Evolutionary conservation across 2,329 filamentous ascomycete genomes (phyloP).

Genomic region (Didymella keratinophila): DNA sequence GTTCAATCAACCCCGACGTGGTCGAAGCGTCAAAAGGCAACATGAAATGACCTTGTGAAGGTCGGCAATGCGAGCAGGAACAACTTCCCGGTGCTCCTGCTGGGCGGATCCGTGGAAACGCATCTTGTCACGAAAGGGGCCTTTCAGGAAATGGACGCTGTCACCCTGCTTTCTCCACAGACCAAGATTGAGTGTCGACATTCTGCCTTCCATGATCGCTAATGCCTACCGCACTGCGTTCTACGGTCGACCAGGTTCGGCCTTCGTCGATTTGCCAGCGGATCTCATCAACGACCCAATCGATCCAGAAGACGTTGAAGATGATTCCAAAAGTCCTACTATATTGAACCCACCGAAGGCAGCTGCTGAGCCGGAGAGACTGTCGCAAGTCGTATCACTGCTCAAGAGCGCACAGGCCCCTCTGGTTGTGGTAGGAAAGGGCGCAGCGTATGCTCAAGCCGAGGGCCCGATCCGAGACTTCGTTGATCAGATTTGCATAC

Average conservation of each 20-base stretch:
- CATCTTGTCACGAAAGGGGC: slow-evolving; percentile 61
- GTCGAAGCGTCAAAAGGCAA: not conserved
- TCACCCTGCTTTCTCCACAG: slow-evolving; percentile 61
- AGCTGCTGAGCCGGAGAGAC: slow-evolving; percentile 55
- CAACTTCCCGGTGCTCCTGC: slow-evolving; percentile 62
- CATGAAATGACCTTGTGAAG: slow-evolving; percentile 1
- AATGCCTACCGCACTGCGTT: slow-evolving; percentile 62
- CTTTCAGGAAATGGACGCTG: slow-evolving; percentile 66
- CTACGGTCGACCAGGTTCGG: slow-evolving; percentile 63
- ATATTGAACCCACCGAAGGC: slow-evolving; percentile 5
- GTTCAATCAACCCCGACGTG: not conserved
- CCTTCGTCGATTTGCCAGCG: slow-evolving; percentile 64
- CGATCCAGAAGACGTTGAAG: slow-evolving; percentile 13
- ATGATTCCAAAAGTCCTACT: slow-evolving; percentile 12
- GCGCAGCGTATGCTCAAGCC: slow-evolving; percentile 62
- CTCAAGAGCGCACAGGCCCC: slow-evolving; percentile 60
- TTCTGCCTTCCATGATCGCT: slow-evolving; percentile 57
- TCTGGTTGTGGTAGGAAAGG: slow-evolving; percentile 64
- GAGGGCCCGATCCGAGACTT: slow-evolving; percentile 57
- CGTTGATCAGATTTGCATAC: slow-evolving; percentile 58
- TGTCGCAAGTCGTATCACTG: slow-evolving; percentile 54
- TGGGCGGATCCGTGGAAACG: slow-evolving; percentile 63
- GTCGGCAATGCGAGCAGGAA: slow-evolving; percentile 60
- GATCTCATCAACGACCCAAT: slow-evolving; percentile 59
- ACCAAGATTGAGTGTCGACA: slow-evolving; percentile 56